Conservation (phyloP, 1,284 basidiomycete genomes). For the Takashimella tepidaria region DNA sequence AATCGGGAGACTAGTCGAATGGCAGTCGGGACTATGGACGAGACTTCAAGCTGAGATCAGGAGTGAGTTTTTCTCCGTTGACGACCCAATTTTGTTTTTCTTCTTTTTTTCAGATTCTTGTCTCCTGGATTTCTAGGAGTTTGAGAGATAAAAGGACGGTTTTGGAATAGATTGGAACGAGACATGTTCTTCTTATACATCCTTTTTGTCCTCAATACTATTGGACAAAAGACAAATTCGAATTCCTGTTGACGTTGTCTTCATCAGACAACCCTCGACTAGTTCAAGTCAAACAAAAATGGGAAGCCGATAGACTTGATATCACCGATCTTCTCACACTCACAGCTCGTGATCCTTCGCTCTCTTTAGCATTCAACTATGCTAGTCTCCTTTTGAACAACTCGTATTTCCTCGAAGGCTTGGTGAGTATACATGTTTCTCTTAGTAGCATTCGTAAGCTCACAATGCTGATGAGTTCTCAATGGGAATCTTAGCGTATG, state of each 20-base stretch:
- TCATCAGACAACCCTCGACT: conserved; percentile 39
- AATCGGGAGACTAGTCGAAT: conserved; percentile 36
- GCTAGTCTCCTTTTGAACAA: conserved; percentile 92
- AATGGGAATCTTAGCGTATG: too few species aligned
- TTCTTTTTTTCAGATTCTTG: too few species aligned
- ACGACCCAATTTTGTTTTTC: too few species aligned
- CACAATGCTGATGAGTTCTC: too few species aligned
- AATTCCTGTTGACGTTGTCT: too few species aligned
- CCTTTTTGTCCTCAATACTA: too few species aligned
- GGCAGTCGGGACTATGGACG: conserved; percentile 44
- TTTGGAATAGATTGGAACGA: too few species aligned
- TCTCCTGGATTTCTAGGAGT: too few species aligned
- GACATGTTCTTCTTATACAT: too few species aligned
- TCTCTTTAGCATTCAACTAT: conserved; percentile 80
- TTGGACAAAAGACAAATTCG: too few species aligned
- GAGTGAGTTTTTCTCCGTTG: conserved; percentile 37
- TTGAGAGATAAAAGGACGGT: too few species aligned
- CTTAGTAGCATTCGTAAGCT: too few species aligned
- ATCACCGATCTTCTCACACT: conserved; percentile 58
- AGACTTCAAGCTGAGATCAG: conserved; percentile 41
- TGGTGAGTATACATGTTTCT: conserved; percentile 69
- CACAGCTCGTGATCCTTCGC: conserved; percentile 58
- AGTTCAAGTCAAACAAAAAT: conserved; percentile 36
- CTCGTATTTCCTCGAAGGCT: conserved; percentile 80
- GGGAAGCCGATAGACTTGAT: conserved; percentile 39